Evolutionary conservation across 306 rosid genomes (phyloP), one percentile per base, ranked within the genome.

Genomic region (Rubus idaeus): DNA sequence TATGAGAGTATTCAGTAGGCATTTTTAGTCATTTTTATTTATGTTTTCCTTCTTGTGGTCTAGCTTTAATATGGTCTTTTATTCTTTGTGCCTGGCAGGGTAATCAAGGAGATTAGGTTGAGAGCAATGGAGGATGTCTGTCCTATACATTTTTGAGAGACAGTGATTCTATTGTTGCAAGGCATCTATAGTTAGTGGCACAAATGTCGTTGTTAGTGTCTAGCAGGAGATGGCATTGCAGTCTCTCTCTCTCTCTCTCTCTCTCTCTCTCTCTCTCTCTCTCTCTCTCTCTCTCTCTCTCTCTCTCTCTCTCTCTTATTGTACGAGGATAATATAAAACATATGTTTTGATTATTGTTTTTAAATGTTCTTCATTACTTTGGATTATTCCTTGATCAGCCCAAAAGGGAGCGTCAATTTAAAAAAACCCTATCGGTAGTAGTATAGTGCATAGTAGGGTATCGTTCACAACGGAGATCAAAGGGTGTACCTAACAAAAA

Each of bases 161-260:
- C 72, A 81, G 73, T 40, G 90, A 90, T 63, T 51, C 81, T 17
- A 35, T 51, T 50, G 96, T 92, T n/a, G 76, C 85, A 23, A 86
- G 82, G 67, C 97, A 89, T 82, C 96, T 73, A 88, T 95, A 80
- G 78, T 88, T 78, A 85, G 91, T 73, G 96, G 92, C 73, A 89
- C 90, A 10, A 88, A 83, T 80, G 66, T 92, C 20, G 89, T 90
- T 80, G 61, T 84, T 41, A 63, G 79, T 78, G 89, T 87, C 78
- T 84, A 91, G 79, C 91, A 86, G 83, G 91, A 92, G 86, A 79
- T 95, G 91, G 74, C 92, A 69, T 18, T 91, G 80, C 97, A 95
- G 99, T 92, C 67, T 66, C 53, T 76, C 74, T 80, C 71, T 81
- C 60, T 3, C 74, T 37, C 74, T 46, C 76, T n/a, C 45, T 66